These are phyloP conservation scores for Russula sp. DNA, from an alignment of 768 basidiomycete species.

Conservation along the genomic window DNA sequence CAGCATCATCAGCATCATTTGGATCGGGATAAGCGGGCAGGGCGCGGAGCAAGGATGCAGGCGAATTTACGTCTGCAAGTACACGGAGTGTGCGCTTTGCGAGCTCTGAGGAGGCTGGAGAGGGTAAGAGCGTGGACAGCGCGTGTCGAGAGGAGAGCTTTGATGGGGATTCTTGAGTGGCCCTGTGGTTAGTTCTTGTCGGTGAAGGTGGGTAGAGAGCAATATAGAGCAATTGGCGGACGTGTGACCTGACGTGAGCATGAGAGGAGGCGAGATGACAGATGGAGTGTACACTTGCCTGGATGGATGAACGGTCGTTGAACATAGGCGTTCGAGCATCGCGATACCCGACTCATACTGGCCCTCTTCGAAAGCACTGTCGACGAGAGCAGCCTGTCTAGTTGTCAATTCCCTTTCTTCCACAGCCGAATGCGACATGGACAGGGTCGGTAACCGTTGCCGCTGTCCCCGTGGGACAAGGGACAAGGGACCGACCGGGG, in stretches of 20 bases:
- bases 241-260: constrained; percentile 10
- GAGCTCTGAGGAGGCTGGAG: constrained; percentile 6
- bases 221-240: constrained; percentile 22
- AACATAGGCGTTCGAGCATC: constrained; percentile 54
- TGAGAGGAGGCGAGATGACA: neutral
- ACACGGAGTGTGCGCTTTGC: constrained; percentile 19
- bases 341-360: constrained; percentile 65
- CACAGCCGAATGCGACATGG: neutral
- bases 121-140: constrained; percentile 16
- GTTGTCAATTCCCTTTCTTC: constrained; percentile 12
- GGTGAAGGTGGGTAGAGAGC: constrained; percentile 19
- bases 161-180: constrained; percentile 16
- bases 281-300: constrained; percentile 36
- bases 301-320: constrained; percentile 48
- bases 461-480: no score
- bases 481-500: neutral
- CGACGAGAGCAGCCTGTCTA: constrained; percentile 40
- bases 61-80: constrained; percentile 18
- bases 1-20: neutral
- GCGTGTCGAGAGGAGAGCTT: constrained; percentile 18
- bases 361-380: constrained; percentile 69
- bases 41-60: constrained; percentile 18
- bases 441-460: no score
- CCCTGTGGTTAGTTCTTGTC: neutral
- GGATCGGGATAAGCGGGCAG: constrained; percentile 20